phyloP scores from a whole-genome alignment of 139 green algal genomes.

The Chlamydomonas sphaeroides region DNA sequence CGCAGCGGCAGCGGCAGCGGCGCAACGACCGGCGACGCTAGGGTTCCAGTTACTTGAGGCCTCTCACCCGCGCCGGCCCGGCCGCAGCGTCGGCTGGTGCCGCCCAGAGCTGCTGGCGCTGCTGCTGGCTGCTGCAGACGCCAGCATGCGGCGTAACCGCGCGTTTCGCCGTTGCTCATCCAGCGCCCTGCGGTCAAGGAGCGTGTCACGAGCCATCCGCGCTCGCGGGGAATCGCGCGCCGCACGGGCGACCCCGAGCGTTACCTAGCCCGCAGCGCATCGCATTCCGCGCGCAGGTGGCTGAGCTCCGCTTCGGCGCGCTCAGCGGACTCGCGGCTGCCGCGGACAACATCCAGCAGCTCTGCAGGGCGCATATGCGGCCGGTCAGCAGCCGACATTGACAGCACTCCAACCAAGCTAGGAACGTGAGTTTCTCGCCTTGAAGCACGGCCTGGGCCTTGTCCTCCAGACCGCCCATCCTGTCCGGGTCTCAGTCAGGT shows the following conservation, averaged over 20 bases:
- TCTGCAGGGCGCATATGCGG: slow-evolving; percentile 6
- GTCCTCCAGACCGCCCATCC: neutral
- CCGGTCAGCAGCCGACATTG: too few species aligned
- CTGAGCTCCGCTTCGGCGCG: neutral
- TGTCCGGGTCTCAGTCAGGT: too few species aligned
- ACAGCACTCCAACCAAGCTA: too few species aligned
- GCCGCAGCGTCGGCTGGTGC: too few species aligned
- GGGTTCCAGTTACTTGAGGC: too few species aligned
- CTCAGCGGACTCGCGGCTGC: neutral
- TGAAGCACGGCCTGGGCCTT: neutral
- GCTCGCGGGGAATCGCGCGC: too few species aligned
- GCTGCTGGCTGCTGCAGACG: neutral
- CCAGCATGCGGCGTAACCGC: slow-evolving; percentile 9
- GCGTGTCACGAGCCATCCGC: too few species aligned
- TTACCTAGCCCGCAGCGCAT: slow-evolving; percentile 1
- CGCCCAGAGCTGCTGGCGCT: too few species aligned
- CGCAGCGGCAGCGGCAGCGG: too few species aligned
- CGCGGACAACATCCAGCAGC: slow-evolving; percentile 9
- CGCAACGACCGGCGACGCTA: too few species aligned
- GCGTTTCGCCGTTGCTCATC: neutral
- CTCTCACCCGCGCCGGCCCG: too few species aligned
- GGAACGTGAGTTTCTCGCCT: neutral
- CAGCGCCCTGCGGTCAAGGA: slow-evolving; percentile 5
- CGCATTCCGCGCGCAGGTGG: slow-evolving; percentile 10
- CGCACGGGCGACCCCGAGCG: neutral